These are phyloP conservation scores for Alternaria gaisen DNA, from an alignment of 2,329 filamentous ascomycete genomes.

Conservation along the genomic window DNA sequence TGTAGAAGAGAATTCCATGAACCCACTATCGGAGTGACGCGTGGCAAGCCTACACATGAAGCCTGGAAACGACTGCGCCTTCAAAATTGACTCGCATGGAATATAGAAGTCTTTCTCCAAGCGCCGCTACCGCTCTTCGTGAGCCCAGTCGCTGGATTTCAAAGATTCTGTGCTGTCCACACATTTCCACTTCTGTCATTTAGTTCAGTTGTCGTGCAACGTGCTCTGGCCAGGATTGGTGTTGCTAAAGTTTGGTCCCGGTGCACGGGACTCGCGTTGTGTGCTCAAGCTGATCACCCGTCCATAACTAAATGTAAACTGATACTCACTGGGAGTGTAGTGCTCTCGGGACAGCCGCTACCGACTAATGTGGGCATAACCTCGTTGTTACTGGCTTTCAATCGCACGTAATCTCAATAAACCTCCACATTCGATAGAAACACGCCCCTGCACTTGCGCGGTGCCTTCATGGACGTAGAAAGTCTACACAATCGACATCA, in stretches of 20 bases:
- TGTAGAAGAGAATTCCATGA: neutral
- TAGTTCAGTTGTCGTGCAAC: neutral
- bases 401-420: neutral
- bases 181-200: neutral
- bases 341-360: neutral
- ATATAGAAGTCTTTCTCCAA: neutral
- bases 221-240: slow-evolving; percentile 3
- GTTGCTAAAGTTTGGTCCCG: neutral
- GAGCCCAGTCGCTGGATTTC: neutral
- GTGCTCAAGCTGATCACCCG: neutral
- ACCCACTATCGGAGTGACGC: neutral
- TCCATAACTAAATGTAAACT: neutral
- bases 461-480: neutral
- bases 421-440: neutral
- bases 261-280: slow-evolving; percentile 4
- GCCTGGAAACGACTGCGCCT: neutral
- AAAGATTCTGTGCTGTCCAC: neutral
- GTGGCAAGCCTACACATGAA: neutral
- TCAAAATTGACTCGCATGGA: neutral
- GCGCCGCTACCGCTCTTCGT: neutral
- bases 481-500: neutral
- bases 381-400: neutral
- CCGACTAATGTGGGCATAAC: neutral
- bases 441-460: neutral
- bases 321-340: neutral